These are phyloP conservation scores for Xylaria sp. DNA, from an alignment of 2,329 filamentous ascomycete genomes.

Conservation along the genomic window DNA sequence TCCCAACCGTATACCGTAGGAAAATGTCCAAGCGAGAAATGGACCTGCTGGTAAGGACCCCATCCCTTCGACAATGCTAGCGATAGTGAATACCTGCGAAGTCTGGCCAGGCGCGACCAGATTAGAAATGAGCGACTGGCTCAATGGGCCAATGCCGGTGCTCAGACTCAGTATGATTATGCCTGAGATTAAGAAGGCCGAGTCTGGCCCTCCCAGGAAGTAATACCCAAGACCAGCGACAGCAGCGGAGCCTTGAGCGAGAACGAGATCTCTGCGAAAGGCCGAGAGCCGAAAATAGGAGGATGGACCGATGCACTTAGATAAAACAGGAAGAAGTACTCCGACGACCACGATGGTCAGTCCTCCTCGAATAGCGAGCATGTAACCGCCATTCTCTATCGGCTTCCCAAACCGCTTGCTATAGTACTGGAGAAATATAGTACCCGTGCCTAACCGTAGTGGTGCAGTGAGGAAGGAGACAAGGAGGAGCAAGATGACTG, in stretches of 20 bases:
- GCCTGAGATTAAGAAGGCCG: background rate
- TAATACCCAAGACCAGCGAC: background rate
- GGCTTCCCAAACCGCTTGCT: background rate
- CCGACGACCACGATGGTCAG: background rate
- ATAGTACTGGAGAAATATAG: background rate
- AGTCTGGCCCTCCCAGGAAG: background rate
- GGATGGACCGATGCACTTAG: background rate
- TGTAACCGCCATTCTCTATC: background rate
- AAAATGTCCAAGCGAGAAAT: background rate
- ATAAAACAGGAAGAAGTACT: background rate
- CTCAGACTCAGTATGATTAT: background rate
- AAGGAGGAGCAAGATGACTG: background rate
- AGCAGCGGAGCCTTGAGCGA: background rate
- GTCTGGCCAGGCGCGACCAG: background rate
- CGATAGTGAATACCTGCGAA: background rate
- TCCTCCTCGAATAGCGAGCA: background rate
- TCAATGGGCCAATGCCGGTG: background rate
- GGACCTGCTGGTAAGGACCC: background rate
- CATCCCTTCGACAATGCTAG: background rate
- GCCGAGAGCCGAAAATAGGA: background rate
- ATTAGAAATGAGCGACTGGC: background rate
- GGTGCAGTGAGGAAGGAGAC: background rate
- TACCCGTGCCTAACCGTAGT: background rate
- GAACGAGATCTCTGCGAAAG: background rate
- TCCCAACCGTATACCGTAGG: background rate